Evolutionary conservation across 225 moss, liverwort and hornwort species (phyloP), one percentile per base, ranked within the genome.

Genomic region (Neckera pumila): DNA sequence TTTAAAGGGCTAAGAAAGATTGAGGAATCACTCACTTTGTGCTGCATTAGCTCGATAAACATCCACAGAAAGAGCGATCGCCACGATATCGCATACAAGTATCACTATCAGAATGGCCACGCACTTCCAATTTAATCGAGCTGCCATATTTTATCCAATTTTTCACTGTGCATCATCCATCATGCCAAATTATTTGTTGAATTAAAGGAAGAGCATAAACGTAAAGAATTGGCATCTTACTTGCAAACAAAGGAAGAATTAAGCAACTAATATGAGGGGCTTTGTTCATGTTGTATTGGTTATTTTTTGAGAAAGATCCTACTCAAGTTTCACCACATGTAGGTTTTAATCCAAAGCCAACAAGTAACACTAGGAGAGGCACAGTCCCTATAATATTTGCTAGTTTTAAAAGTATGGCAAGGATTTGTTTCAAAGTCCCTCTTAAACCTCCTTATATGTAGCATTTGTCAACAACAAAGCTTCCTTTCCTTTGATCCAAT

Each of bases 61-160:
- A 0, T 42, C 27, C 9, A 3, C 4, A 0, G 8, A 3, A 27
- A 15, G 0, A 42, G 5, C 2, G 25, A 27, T 9, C 5, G 0
- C 5, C 5, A 27, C 2, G 0, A 16, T 5, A 26, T 4, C 1
- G 0, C 8, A 1, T 1, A 71, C 42, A 15, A 42, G 2, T 16
- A 26, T 23, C 3, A 27, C 1, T 0, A 0, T 5, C 1, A 15
- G 0, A 42, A 0, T 3, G 5, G 16, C 5, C 1, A 71, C 1
- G 1, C 23, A 71, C 5, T 16, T 27, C 27, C 15, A 71, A 2
- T 5, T 1, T 5, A 5, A 15, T 5, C 0, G 9, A 42, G 3
- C 0, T 2, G 15, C 9, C 71, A 71, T 71, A 9, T 42, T 26
- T 7, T 4, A 1, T 42, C 27, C 27, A 71, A 42, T 15, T 42